phyloP scores from a whole-genome alignment of 176 grass and related monocot genomes.

The Lolium multiflorum region DNA sequence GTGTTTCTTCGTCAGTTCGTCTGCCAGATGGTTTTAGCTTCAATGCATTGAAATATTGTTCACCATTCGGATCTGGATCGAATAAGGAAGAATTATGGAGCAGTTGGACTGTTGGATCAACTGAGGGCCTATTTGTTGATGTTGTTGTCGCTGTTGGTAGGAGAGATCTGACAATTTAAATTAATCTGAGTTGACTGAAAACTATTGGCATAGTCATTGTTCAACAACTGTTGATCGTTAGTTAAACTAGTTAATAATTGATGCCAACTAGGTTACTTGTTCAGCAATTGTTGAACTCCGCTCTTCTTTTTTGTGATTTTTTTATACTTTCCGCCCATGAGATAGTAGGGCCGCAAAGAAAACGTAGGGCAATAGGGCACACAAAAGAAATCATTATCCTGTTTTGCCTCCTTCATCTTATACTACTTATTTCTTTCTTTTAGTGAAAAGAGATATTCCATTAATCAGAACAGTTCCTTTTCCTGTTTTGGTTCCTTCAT shows the following conservation, averaged over 20 bases:
- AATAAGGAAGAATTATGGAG: background rate
- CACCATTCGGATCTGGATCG: background rate
- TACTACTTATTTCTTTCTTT: background rate
- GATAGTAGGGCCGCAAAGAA: background rate
- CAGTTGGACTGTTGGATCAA: conserved; percentile 7
- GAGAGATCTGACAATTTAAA: background rate
- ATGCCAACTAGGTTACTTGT: background rate
- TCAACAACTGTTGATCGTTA: background rate
- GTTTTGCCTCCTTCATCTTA: background rate
- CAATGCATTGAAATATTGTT: background rate
- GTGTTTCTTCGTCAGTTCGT: background rate
- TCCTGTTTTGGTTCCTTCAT: background rate
- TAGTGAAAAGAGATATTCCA: background rate
- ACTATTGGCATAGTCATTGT: background rate
- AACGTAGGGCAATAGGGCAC: background rate
- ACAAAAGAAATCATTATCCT: background rate
- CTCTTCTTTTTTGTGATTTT: background rate
- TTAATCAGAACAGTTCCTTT: background rate
- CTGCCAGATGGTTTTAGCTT: background rate
- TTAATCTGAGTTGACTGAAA: background rate
- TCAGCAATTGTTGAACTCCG: background rate
- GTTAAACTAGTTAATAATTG: background rate
- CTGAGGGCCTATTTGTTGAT: background rate
- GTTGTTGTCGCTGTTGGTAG: background rate
- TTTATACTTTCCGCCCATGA: no score